Percentiles rank a stretch among this genome's conserved stretches.
These are phyloP conservation scores for Blastocystis sp. DNA, from an alignment of 352 stramenopile species.

Conservation along the genomic window DNA sequence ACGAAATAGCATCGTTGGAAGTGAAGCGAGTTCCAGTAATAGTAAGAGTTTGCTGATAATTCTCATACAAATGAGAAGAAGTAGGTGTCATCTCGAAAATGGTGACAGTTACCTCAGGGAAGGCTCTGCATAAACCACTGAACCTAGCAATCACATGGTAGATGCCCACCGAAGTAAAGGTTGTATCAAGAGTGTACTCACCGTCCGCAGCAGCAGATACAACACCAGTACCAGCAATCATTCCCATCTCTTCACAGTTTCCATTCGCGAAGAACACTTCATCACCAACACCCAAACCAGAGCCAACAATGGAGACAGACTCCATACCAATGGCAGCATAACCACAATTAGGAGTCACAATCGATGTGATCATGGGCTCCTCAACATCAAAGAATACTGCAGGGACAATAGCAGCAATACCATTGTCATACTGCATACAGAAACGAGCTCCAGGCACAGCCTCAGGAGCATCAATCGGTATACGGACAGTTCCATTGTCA, in stretches of 20 bases:
- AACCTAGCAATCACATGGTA: conserved; percentile 23
- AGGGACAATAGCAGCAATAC: background rate
- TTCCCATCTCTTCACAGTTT: background rate
- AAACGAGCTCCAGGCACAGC: conserved; percentile 4
- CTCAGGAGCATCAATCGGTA: background rate
- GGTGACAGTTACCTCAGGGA: background rate
- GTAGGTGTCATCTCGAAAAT: background rate
- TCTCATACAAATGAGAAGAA: background rate
- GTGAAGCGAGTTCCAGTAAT: background rate
- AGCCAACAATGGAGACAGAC: background rate
- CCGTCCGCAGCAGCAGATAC: background rate
- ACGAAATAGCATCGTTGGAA: background rate
- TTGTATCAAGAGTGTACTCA: background rate
- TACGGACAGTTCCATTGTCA: background rate
- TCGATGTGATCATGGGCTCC: background rate
- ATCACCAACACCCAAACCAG: conserved; percentile 16
- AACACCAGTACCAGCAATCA: background rate
- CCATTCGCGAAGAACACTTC: background rate
- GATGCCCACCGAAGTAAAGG: background rate
- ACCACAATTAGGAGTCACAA: background rate
- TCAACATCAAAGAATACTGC: conserved; percentile 16
- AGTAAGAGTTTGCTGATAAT: background rate
- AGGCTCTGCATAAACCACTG: conserved; percentile 2
- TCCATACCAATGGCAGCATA: background rate
- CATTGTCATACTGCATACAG: conserved; percentile 34